These are phyloP conservation scores for Melastoma malabathricum DNA, from an alignment of 345 rosid species.

Conservation along the genomic window DNA sequence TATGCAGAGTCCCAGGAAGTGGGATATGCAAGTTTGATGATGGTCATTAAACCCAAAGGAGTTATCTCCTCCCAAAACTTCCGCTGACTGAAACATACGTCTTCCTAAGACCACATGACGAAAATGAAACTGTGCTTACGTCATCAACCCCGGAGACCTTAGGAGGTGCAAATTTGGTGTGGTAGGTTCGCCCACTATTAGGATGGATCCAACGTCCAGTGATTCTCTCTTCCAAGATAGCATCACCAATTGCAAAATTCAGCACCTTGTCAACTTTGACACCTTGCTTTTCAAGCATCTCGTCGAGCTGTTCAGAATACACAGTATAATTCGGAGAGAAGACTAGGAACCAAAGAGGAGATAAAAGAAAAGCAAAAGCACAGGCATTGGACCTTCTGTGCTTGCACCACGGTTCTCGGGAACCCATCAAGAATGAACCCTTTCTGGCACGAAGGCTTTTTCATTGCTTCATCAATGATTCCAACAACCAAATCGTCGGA, in stretches of 20 bases:
- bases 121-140: conserved; percentile 33
- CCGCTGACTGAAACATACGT: not conserved
- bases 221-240: conserved; percentile 87
- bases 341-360: not conserved
- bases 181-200: conserved; percentile 90
- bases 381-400: conserved; percentile 49
- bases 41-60: not conserved
- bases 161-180: conserved; percentile 84
- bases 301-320: conserved; percentile 61
- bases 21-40: not conserved
- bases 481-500: conserved; percentile 95
- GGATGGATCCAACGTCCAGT: conserved; percentile 99
- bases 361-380: not conserved
- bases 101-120: not conserved
- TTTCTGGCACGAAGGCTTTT: conserved; percentile 83
- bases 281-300: conserved; percentile 86
- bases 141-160: conserved; percentile 79
- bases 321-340: not conserved
- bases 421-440: conserved; percentile 98
- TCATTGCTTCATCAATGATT: conserved; percentile 91
- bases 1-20: not conserved
- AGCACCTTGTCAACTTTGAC: conserved; percentile 70
- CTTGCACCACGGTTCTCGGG: conserved; percentile 90
- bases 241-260: conserved; percentile 86
- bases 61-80: not conserved